Percentiles rank a stretch among this genome's conserved stretches.
Conservation (phyloP, 2,329 filamentous ascomycete genomes). For the Cercospora nicotianae region DNA sequence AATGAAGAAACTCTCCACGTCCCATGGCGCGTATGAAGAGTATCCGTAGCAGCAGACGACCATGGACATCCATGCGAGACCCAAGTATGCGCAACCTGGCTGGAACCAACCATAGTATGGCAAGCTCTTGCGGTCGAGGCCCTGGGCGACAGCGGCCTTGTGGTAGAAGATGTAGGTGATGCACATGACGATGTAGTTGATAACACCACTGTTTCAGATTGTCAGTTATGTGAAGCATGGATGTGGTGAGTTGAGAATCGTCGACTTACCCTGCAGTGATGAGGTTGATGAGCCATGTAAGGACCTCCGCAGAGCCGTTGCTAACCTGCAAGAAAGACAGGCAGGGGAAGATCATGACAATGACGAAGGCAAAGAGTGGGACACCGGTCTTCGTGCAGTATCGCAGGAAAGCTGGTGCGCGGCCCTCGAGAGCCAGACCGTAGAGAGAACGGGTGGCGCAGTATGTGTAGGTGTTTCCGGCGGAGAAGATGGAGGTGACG, state of each 20-base stretch:
- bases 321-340: constrained; percentile 39
- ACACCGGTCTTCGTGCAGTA: constrained; percentile 62
- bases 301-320: constrained; percentile 34
- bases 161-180: constrained; percentile 60
- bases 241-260: constrained; percentile 43
- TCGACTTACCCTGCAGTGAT: constrained; percentile 36
- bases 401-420: constrained; percentile 55
- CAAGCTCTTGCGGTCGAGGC: constrained; percentile 52
- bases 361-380: constrained; percentile 56
- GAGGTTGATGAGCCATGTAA: constrained; percentile 52
- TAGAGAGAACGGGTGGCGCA: constrained; percentile 55
- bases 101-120: constrained; percentile 59
- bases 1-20: constrained; percentile 45
- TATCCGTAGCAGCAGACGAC: constrained; percentile 57
- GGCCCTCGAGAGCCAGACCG: constrained; percentile 53
- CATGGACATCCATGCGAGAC: constrained; percentile 33
- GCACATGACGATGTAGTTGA: constrained; percentile 63
- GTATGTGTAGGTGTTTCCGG: constrained; percentile 57
- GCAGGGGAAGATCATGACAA: constrained; percentile 44
- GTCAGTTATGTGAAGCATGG: constrained; percentile 49
- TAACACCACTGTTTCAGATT: constrained; percentile 53
- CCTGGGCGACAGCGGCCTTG: constrained; percentile 53
- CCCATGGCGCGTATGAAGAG: constrained; percentile 47
- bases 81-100: constrained; percentile 53
- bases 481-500: constrained; percentile 56